Base-by-base conservation (phyloP, 2,329 filamentous ascomycete species). In the Fusarium miscanthi region DNA sequence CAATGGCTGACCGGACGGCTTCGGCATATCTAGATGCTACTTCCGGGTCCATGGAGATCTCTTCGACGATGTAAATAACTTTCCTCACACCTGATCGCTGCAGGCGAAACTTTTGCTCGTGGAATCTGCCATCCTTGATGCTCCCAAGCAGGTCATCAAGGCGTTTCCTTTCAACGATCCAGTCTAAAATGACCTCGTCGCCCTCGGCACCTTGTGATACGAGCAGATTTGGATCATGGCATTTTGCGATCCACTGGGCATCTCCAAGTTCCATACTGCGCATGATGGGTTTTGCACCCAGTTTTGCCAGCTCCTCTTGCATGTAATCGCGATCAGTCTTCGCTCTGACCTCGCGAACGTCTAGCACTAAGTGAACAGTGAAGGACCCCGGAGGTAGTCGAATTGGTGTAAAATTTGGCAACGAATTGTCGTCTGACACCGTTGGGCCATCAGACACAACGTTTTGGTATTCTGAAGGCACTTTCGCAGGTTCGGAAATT, bases 91-190 rank as follows among this genome's bases (percentile, higher is more conserved):
- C 93, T 0, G 90, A 93, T 57, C 89, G 89, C 60, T 88, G 87
- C 16, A 95, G 85, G 2, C 93, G 91, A 78, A 94, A 95, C 78
- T 96, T 95, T 78, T 96, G 93, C 79, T 96, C 93, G 74, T 92
- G 91, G 75, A 94, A 95, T 5, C 93, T 90, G 2, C 93, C 92
- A 70, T 95, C 93, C 80, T 93, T 94, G 82, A 96, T 94, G 69
- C 92, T 94, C 56, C 87, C 84, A n/a, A 95, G 87, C 51, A 96
- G 83, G 79, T 96, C 93, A 77, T 95, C 93, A 0, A 95, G 86
- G 13, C 93, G 87, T 79, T 96, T 96, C 68, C 93, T 87, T 81
- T 96, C 93, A 3, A 94, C 88, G 48, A 96, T 93, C 86, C 91
- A 94, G 80, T 95, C 93, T 8, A 96, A 84, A 51, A 94, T 89